These are phyloP conservation scores for Stephania yunnanensis DNA, from an alignment of 164 flowering plant species.

Conservation along the genomic window DNA sequence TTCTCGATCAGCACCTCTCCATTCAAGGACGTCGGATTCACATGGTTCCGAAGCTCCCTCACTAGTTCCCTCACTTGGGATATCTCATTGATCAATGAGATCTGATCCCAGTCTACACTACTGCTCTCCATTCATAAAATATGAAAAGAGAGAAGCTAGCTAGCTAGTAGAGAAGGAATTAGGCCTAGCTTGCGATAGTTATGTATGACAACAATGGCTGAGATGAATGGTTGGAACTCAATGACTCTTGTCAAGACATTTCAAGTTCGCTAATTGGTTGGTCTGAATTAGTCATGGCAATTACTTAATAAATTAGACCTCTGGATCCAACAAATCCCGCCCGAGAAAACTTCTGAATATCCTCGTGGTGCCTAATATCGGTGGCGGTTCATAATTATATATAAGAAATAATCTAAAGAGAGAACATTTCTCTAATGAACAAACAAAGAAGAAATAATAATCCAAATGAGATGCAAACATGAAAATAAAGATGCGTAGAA, in stretches of 20 bases:
- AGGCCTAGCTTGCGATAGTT: neutral
- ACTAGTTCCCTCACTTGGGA: conserved; percentile 43
- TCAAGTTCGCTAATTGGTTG: neutral
- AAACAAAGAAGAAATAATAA: neutral
- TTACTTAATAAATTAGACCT: too few relatives aligned
- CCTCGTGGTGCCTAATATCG: too few relatives aligned
- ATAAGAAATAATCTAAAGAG: too few relatives aligned
- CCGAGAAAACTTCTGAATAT: too few relatives aligned
- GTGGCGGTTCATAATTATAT: too few relatives aligned
- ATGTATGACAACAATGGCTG: neutral
- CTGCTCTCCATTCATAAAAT: conserved; percentile 24
- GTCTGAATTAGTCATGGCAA: neutral
- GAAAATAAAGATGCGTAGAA: neutral
- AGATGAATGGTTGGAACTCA: neutral
- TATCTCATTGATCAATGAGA: conserved; percentile 47
- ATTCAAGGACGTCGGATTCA: conserved; percentile 28
- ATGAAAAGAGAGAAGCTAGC: neutral
- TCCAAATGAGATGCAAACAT: neutral
- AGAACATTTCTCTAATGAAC: too few relatives aligned
- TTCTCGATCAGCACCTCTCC: conserved; percentile 31
- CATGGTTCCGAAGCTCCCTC: conserved; percentile 38
- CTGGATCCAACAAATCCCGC: neutral
- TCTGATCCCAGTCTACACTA: conserved; percentile 26
- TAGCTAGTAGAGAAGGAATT: neutral
- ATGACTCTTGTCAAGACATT: neutral